Base-by-base conservation (phyloP, 2,329 filamentous ascomycete genomes). In the Ophiostoma novo-ulmi region DNA sequence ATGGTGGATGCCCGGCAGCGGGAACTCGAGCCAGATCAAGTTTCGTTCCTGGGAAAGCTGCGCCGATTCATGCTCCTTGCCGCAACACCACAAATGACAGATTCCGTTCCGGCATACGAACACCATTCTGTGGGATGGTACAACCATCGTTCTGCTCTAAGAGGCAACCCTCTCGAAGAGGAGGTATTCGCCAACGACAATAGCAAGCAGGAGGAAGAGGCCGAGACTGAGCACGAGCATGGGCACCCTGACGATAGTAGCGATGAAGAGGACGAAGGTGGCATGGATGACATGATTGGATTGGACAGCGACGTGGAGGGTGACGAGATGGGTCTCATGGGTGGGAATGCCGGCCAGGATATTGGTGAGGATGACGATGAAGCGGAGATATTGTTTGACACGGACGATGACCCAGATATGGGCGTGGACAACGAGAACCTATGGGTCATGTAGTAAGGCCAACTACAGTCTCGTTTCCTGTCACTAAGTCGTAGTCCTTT, bases 41-140 rank as follows among this genome's bases (percentile, higher is more conserved):
- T 71, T 35, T 14, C 22, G 7, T 70, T 70, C 10, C 55, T 68
- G 10, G 41, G 55, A 4, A 20, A 17, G 4, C 55, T 68, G 39
- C 41, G 41, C 2, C 70, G 61, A 52, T 67, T 73, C 68, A 74
- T 70, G 20, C 70, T 74, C 22, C 11, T 74, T 5, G 66, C 67
- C 1, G 41, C 68, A 2, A 69, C 71, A 7, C 70, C 72, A 1
- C 1, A 4, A 1, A 69, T 72, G 68, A 22, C 22, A 3, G 35
- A 20, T 10, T 4, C 6, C 6, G 22, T 71, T 0, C 66, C 41
- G 6, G 26, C 66, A 17, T 72, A 67, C 38, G 5, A 35, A 6
- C 35, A 65, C 20, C 63, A 39, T 22, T n/a, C 35, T 22, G 36
- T 20, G 10, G 63, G 63, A 3, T 65, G 63, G 63, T 65, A 22